phyloP scores from a whole-genome alignment of 2,329 filamentous ascomycete genomes.

The Aspergillus fructus region DNA sequence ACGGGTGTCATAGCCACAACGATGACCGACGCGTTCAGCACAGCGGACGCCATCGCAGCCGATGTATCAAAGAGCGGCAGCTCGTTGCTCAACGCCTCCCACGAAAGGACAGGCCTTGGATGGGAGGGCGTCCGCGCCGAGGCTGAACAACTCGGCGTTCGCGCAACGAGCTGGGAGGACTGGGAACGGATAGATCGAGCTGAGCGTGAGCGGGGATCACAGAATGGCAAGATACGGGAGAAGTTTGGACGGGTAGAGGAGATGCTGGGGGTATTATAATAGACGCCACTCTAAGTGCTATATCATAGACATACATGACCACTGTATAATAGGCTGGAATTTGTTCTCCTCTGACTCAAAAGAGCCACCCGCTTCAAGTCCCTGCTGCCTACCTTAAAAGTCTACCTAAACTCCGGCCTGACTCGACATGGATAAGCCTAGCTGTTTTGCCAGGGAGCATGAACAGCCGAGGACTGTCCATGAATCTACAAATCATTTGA shows the following conservation, averaged over 20 bases:
- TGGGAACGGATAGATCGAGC: slow-evolving; percentile 83
- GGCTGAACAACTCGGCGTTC: slow-evolving; percentile 54
- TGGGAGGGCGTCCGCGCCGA: slow-evolving; percentile 75
- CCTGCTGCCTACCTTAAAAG: too few relatives aligned
- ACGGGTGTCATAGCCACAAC: slow-evolving; percentile 95
- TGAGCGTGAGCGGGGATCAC: slow-evolving; percentile 67
- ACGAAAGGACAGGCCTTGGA: slow-evolving; percentile 52
- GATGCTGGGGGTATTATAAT: slow-evolving; percentile 52
- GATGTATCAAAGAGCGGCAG: slow-evolving; percentile 60
- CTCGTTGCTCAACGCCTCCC: slow-evolving; percentile 49
- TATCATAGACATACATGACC: background rate
- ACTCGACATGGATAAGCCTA: too few relatives aligned
- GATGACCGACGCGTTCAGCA: slow-evolving; percentile 90
- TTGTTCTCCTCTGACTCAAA: too few relatives aligned
- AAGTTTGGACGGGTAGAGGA: slow-evolving; percentile 59
- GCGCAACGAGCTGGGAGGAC: slow-evolving; percentile 74
- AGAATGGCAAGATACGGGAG: slow-evolving; percentile 74
- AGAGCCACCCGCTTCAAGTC: too few relatives aligned
- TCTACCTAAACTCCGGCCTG: too few relatives aligned
- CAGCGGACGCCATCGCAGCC: slow-evolving; percentile 76
- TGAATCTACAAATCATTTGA: too few relatives aligned
- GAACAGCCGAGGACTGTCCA: too few relatives aligned
- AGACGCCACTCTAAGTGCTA: too few relatives aligned
- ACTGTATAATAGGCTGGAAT: too few relatives aligned
- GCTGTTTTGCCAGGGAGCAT: too few relatives aligned